A percentile compares a stretch with the other conserved stretches of the same genome.
phyloP scores from a whole-genome alignment of 352 stramenopile species.

The Phytophthora litchii region DNA sequence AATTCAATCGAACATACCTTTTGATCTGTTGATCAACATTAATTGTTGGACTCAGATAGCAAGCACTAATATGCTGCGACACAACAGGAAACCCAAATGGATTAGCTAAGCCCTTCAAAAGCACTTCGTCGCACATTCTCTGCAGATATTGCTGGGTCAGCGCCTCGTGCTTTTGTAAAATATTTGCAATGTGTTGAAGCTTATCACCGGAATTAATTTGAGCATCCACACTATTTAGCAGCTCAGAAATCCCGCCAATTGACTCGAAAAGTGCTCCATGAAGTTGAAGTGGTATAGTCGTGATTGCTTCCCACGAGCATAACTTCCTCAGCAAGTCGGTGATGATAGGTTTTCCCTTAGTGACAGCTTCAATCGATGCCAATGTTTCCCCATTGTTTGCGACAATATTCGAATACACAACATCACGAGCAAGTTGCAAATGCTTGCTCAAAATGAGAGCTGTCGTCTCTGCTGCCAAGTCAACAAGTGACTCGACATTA shows the following conservation, averaged over 20 bases:
- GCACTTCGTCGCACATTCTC: conserved; percentile 71
- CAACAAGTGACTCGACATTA: conserved; percentile 65
- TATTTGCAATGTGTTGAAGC: conserved; percentile 39
- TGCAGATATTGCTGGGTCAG: conserved; percentile 64
- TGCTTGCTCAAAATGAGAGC: conserved; percentile 82
- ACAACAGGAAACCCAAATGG: conserved; percentile 82
- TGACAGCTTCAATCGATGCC: conserved; percentile 37
- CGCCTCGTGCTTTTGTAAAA: conserved; percentile 56
- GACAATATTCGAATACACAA: conserved; percentile 57
- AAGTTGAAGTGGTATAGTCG: conserved; percentile 79
- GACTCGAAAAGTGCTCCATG: conserved; percentile 85
- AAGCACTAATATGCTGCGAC: conserved; percentile 77
- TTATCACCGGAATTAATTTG: conserved; percentile 33
- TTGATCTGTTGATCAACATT: conserved; percentile 72
- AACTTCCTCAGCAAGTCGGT: conserved; percentile 67
- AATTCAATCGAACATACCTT: conserved; percentile 35
- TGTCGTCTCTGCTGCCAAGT: conserved; percentile 78
- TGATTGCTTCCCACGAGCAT: conserved; percentile 58
- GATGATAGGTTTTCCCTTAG: conserved; percentile 59
- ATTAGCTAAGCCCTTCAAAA: conserved; percentile 75
- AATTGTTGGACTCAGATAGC: conserved; percentile 69
- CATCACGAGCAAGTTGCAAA: conserved; percentile 72
- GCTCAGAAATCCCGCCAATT: conserved; percentile 73
- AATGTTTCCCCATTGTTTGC: conserved; percentile 21
- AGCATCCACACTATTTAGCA: conserved; percentile 57